Evolutionary conservation across 176 grass and related monocot species (phyloP), one percentile per base, ranked within the genome.

Genomic region (Luzula sylvatica): DNA sequence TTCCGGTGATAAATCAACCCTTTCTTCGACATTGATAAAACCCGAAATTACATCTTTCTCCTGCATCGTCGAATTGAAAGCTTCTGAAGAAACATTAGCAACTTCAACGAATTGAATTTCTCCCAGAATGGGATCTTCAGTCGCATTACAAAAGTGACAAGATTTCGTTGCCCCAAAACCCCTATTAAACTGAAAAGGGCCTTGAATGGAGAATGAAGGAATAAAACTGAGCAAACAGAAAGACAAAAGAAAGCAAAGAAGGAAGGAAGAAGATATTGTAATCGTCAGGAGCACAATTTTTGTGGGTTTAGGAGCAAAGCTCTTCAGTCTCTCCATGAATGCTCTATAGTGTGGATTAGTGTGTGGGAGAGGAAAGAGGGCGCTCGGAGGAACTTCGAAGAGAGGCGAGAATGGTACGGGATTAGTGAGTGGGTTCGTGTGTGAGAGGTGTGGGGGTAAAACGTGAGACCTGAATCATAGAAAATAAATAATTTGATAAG

Each of bases 161-260:
- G n/a, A n/a, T n/a, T n/a, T 35, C 9, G 30, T 1, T 4, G 7
- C 30, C 30, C 9, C 9, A 35, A 35, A 35, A 1, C 30, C 30
- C 9, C 30, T 35, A 18, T 8, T 24, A 15, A 44, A 42, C 35
- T 16, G 56, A 22, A 47, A 47, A 32, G 25, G 23, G 15, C 42
- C 28, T 48, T 27, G 35, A 14, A 60, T 58, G 27, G 72, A 47
- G 54, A 47, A 56, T 23, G 69, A 42, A 2, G 83, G 65, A 53
- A 62, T 65, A 39, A 69, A 65, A 54, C 59, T 72, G 70, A 88
- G 55, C 43, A 60, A 48, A 56, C 82, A 88, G 47, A 80, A 46
- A 35, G 72, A 75, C 46, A 82, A 82, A 22, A 88, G 63, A 55
- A 82, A 64, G 44, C 70, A 79, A 56, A 85, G 64, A 53, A 95